Conservation (phyloP, 495 filamentous ascomycete genomes). For the Podospora pseudopauciseta region DNA sequence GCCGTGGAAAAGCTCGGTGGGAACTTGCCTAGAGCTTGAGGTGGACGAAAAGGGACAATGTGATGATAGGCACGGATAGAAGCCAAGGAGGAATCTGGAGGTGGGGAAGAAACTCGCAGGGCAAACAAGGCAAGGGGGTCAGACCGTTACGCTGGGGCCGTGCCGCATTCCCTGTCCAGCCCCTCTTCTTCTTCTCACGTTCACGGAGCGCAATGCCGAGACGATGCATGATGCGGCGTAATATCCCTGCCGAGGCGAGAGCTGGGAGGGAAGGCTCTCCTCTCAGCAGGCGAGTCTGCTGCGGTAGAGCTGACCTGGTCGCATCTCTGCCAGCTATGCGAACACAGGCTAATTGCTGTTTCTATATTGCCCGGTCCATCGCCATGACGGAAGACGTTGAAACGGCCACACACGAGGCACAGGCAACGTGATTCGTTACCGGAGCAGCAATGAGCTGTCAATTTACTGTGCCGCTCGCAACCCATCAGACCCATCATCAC, state of each 20-base stretch:
- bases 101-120: not conserved
- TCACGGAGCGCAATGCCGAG: slow-evolving; percentile 29
- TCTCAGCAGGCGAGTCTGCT: slow-evolving; percentile 4
- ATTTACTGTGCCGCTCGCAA: slow-evolving; percentile 27
- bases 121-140: slow-evolving; percentile 4
- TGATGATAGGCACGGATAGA: not conserved
- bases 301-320: slow-evolving; percentile 5
- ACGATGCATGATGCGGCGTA: slow-evolving; percentile 14
- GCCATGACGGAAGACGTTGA: not conserved
- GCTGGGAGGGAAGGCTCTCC: not conserved
- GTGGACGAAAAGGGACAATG: not conserved
- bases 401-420: slow-evolving; percentile 10
- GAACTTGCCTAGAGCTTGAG: not conserved
- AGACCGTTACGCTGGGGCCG: slow-evolving; percentile 13
- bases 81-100: slow-evolving; percentile 2
- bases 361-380: slow-evolving; percentile 21
- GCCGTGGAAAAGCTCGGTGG: slow-evolving; percentile 9
- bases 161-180: slow-evolving; percentile 6
- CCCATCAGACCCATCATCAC: slow-evolving; percentile 4
- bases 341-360: slow-evolving; percentile 32
- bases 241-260: slow-evolving; percentile 17
- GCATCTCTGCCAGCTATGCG: not conserved
- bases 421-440: slow-evolving; percentile 6
- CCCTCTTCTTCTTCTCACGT: slow-evolving; percentile 10
- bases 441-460: slow-evolving; percentile 15